Evolutionary conservation across 768 basidiomycete species (phyloP), one percentile per base, ranked within the genome.

Genomic region (Candolleomyces eurysporus): DNA sequence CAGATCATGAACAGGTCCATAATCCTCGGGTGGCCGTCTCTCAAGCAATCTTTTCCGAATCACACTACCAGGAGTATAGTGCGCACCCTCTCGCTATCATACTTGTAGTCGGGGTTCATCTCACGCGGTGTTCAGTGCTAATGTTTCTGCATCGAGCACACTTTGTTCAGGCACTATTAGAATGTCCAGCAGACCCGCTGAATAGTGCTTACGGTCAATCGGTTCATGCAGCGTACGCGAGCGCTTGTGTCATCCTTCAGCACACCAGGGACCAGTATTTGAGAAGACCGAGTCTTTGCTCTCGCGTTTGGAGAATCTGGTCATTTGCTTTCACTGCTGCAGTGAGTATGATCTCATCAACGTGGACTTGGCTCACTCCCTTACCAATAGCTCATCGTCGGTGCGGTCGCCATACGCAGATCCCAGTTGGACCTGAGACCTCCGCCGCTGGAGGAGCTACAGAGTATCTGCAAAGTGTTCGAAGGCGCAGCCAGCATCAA

Each of bases 291-390:
- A 59, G 71, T 8, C 71, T 87, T 11, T 75, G 79, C 53, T 70
- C 79, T 43, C 78, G 86, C 16, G 71, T 88, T 30, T 87, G 84
- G 84, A 75, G 78, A 57, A 79, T 85, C 59, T 88, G 87, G 87
- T 78, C 84, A 2, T 72, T 79, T 51, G 75, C 81, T 1, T 87
- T 87, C 67, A 76, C 80, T 13, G 80, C 87, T 16, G 78, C 83
- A 43, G 84, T 85, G 67, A 69, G 80, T 65, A 10, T 48, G 45
- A 14, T 46, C 16, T 7, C 17, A 61, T 19, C 51, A n/a, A 26
- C 6, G 32, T 22, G 17, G 19, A 14, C 31, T 13, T 48, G 21
- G 43, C 42, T 45, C 31, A 50, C 11, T 9, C 17, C 14, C 59
- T 42, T 17, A 26, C 51, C 22, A 19, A 5, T 30, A 85, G 84